Evolutionary conservation across 1,284 basidiomycete genomes (phyloP), one percentile per base, ranked within the genome.

Genomic region (Cerioporus squamosus): DNA sequence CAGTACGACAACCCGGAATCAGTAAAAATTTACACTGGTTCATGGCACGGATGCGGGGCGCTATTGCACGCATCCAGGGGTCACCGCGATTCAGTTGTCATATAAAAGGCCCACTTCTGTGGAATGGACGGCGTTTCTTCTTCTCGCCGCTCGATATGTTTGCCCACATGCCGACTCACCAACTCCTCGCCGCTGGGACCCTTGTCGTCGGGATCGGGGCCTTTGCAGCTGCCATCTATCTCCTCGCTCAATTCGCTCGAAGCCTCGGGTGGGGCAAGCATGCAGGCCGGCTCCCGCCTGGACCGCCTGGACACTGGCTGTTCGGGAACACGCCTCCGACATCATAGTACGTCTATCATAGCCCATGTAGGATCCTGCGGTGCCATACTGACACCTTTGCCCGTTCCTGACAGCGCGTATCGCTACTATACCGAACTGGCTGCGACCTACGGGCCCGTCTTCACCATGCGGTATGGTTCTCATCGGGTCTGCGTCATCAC

Each of bases 221-320:
- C 2, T 12, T 59, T 31, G 44, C 24, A 4, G 38, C 22, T 12
- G 17, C 51, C 9, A 46, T 53, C 24, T 59, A 48, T 22, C 6
- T 52, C 17, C 36, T 33, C 7, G 40, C 23, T 6, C 48, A 52
- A 7, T 36, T 33, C 7, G 40, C 23, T 6, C 48, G 52, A 7
- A 5, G 22, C 2, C 17, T 57, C 15, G 47, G 42, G 17, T 42
- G 29, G 44, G 50, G 24, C 2, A 51, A 47, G 48, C 24, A 48
- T 14, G 31, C 26, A 44, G 46, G 50, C 22, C 47, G 29, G 17
- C 55, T 67, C 8, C 65, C 65, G 14, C 65, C 65, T 12, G 60
- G 65, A 22, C 65, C 63, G 22, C 61, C 61, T 3, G 58, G 65
- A 5, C 65, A 67, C 42, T 67, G 65, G 65, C 43, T 67, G 2